Evolutionary conservation across 257 asterid genomes (phyloP).

Genomic region (Cinchona pubescens): DNA sequence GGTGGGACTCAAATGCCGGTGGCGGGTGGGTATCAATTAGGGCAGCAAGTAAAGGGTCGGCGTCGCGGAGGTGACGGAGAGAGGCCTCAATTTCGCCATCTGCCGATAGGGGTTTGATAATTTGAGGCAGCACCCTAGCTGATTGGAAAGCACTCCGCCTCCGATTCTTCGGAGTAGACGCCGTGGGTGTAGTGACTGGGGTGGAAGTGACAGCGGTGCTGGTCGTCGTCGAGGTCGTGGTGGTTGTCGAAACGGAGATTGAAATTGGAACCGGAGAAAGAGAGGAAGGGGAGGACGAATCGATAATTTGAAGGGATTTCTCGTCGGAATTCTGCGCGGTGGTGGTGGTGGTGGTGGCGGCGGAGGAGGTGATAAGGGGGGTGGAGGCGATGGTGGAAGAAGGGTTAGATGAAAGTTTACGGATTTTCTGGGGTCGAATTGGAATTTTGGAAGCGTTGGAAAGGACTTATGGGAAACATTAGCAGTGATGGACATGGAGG

Average conservation of each 20-base stretch:
- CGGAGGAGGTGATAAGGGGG: conserved; percentile 4
- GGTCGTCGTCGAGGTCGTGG: neutral
- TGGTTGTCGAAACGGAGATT: conserved; percentile 21
- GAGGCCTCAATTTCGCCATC: conserved; percentile 66
- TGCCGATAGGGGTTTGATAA: conserved; percentile 62
- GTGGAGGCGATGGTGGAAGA: conserved; percentile 15
- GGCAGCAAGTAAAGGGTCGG: conserved; percentile 60
- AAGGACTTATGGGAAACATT: conserved; percentile 31
- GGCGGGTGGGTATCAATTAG: conserved; percentile 55
- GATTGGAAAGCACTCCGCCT: conserved; percentile 55
- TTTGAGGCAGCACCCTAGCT: conserved; percentile 52
- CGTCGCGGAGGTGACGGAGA: conserved; percentile 54
- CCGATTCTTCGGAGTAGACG: conserved; percentile 40
- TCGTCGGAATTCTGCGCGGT: conserved; percentile 14
- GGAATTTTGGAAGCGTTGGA: conserved; percentile 88
- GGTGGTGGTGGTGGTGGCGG: conserved; percentile 2
- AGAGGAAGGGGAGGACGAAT: conserved; percentile 30
- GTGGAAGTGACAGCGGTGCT: conserved; percentile 16
- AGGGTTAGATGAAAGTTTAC: conserved; percentile 59
- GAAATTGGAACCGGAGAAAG: conserved; percentile 23
- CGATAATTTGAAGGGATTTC: conserved; percentile 17
- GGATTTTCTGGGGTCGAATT: conserved; percentile 87
- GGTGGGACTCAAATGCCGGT: conserved; percentile 62
- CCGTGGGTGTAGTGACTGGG: conserved; percentile 13
- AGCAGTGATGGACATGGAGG: conserved; percentile 22